Evolutionary conservation across 2,329 filamentous ascomycete species (phyloP).

Genomic region (Cladosporium halotolerans): DNA sequence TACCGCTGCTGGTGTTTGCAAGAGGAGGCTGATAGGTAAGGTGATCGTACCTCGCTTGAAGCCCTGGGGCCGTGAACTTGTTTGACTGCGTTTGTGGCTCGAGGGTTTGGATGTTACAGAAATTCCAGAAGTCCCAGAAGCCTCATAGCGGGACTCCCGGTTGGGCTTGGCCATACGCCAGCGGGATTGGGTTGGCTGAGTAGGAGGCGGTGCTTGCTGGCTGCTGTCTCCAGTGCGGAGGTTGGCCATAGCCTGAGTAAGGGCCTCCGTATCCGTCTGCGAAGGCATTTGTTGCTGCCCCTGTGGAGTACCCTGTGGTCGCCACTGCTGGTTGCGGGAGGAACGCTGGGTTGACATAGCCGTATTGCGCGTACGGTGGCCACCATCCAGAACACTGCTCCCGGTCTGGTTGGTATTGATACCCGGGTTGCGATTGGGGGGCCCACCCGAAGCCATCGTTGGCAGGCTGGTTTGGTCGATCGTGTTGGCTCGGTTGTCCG

Average conservation of each 20-base stretch:
- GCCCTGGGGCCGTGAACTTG: too few species aligned
- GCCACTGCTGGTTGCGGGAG: conserved; percentile 4
- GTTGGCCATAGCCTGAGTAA: background rate
- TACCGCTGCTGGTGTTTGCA: too few species aligned
- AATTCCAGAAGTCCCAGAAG: too few species aligned
- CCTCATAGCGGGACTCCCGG: background rate
- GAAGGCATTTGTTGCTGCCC: background rate
- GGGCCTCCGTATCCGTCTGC: background rate
- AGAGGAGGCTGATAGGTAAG: too few species aligned
- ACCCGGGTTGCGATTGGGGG: background rate
- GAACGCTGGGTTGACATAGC: conserved; percentile 9
- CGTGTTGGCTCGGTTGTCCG: background rate
- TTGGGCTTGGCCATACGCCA: conserved; percentile 8
- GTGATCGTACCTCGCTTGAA: too few species aligned
- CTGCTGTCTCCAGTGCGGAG: conserved; percentile 2
- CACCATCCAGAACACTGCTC: background rate
- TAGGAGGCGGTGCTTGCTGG: background rate
- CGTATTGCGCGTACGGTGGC: background rate
- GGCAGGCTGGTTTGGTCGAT: background rate
- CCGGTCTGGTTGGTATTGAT: background rate
- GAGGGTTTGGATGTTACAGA: too few species aligned
- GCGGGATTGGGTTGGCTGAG: conserved; percentile 4
- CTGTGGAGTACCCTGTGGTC: background rate
- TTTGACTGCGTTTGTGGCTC: too few species aligned
- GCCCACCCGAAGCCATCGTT: background rate